A percentile compares a stretch with the other conserved stretches of the same genome.
Conservation (phyloP, 805 yeast genomes). For the Pichia insulana region DNA sequence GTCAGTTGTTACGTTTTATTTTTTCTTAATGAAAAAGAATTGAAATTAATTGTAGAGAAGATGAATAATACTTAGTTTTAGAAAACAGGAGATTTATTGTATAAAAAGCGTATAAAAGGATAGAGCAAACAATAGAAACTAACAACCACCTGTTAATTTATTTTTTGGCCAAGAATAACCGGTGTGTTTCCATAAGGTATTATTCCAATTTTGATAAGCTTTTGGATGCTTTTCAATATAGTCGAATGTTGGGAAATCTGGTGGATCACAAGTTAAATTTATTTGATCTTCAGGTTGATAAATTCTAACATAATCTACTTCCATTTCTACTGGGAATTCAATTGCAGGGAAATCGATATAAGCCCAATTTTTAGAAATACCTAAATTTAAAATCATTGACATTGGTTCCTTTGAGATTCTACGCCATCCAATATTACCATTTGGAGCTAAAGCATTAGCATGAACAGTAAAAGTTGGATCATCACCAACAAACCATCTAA, state of each 20-base stretch:
- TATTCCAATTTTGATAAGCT: constrained; percentile 63
- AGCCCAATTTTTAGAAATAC: constrained; percentile 88
- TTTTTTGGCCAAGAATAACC: constrained; percentile 69
- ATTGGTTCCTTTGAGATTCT: constrained; percentile 83
- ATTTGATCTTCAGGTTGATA: constrained; percentile 69
- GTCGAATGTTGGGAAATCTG: constrained; percentile 73
- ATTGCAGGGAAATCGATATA: constrained; percentile 84
- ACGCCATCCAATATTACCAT: constrained; percentile 85
- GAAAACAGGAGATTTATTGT: neutral
- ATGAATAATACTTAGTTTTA: neutral
- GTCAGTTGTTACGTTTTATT: neutral
- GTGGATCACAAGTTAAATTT: constrained; percentile 78
- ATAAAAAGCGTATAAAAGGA: neutral
- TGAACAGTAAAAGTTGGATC: constrained; percentile 66
- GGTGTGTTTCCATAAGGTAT: constrained; percentile 66
- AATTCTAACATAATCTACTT: constrained; percentile 80
- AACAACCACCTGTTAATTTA: constrained; percentile 40
- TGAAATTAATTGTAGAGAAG: neutral
- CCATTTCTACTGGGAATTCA: constrained; percentile 68
- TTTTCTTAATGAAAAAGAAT: neutral
- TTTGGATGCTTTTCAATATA: constrained; percentile 64
- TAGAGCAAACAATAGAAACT: neutral
- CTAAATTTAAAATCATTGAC: constrained; percentile 81
- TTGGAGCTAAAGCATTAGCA: constrained; percentile 73
- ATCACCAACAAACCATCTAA: constrained; percentile 81